Evolutionary conservation across 2,329 filamentous ascomycete species (phyloP), one percentile per base, ranked within the genome.

Genomic region (Colletotrichum australisinense): DNA sequence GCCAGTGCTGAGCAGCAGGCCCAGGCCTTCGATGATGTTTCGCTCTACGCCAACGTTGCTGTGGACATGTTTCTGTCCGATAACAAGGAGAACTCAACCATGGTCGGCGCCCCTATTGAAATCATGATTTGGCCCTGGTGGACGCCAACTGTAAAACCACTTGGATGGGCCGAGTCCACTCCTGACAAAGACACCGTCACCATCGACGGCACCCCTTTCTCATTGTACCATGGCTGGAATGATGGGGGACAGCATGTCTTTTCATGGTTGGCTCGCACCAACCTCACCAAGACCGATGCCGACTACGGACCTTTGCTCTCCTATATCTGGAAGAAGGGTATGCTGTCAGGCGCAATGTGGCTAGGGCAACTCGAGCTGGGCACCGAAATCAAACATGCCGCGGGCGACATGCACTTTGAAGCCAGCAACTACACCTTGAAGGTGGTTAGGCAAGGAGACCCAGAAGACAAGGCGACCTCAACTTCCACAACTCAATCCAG

Each of bases 41-140:
- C 28, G 11, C 69, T 74, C 14, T 63, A 69, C 57, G 53, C 73
- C 69, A 74, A 74, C 53, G 73, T 74, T 57, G 70, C 73, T 26
- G 67, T 73, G 19, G 71, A 73, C 24, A 73, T 73, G 71, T 73
- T 73, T 56, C 49, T 73, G 46, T 70, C 71, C 6, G 71, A 73
- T 19, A 57, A 71, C 56, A 49, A 49, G n/a, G 58, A 69, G 24
- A 73, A 73, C 38, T 73, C 71, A 28, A 73, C 71, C 35, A 62
- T 62, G 66, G 56, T 73, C 46, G 69, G 67, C 28, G 67, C 71
- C 14, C 71, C 71, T 46, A 65, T 73, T 52, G 71, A 73, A 53
- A 73, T 73, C 19, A 73, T 73, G 71, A 73, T 73, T 38, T 73
- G 67, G 71, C 71, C 67, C 4, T 73, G 71, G 71, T 73, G 71